Percentiles rank a stretch among this genome's conserved stretches.
Conservation (phyloP, 2,329 filamentous ascomycete species). For the Bisporella sp. region DNA sequence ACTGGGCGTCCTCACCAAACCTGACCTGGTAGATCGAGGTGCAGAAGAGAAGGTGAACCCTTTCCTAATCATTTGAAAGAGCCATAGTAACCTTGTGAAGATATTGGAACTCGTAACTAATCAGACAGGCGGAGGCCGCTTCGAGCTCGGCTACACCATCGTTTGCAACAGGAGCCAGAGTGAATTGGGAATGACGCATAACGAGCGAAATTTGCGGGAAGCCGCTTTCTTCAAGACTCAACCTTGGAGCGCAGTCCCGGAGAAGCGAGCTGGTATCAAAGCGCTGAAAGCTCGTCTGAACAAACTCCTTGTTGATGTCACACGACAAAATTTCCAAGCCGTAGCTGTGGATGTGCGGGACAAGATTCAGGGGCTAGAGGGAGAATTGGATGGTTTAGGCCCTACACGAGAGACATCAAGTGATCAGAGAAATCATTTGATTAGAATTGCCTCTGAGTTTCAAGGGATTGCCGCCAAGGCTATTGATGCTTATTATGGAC, state of each 20-base stretch:
- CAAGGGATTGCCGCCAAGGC: slow-evolving; percentile 6
- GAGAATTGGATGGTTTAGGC: slow-evolving; percentile 6
- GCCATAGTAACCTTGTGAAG: slow-evolving; percentile 23
- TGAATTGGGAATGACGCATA: slow-evolving; percentile 2
- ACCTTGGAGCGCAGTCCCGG: slow-evolving; percentile 11
- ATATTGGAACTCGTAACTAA: slow-evolving; percentile 23
- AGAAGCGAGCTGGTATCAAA: slow-evolving; percentile 11
- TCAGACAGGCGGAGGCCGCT: slow-evolving; percentile 8
- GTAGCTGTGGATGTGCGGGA: slow-evolving; percentile 7
- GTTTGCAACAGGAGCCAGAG: slow-evolving; percentile 27
- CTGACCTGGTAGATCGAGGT: slow-evolving; percentile 42
- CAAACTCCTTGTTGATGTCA: slow-evolving; percentile 8
- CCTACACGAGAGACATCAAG: slow-evolving; percentile 2
- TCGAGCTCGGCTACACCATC: slow-evolving; percentile 12
- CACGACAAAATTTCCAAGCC: slow-evolving; percentile 9
- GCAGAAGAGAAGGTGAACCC: no score
- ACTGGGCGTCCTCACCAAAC: slow-evolving; percentile 47
- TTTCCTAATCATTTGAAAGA: no score
- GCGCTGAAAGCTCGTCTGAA: slow-evolving; percentile 10
- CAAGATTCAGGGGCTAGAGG: slow-evolving; percentile 4
- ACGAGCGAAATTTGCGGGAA: slow-evolving; percentile 3
- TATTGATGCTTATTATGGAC: slow-evolving; percentile 7
- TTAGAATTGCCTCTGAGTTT: slow-evolving; percentile 4
- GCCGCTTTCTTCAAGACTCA: slow-evolving; percentile 1
- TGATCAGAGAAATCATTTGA: slow-evolving; percentile 7